These are phyloP conservation scores for Neofusicoccum umdonicola DNA, from an alignment of 2,329 filamentous ascomycete species.

Conservation along the genomic window DNA sequence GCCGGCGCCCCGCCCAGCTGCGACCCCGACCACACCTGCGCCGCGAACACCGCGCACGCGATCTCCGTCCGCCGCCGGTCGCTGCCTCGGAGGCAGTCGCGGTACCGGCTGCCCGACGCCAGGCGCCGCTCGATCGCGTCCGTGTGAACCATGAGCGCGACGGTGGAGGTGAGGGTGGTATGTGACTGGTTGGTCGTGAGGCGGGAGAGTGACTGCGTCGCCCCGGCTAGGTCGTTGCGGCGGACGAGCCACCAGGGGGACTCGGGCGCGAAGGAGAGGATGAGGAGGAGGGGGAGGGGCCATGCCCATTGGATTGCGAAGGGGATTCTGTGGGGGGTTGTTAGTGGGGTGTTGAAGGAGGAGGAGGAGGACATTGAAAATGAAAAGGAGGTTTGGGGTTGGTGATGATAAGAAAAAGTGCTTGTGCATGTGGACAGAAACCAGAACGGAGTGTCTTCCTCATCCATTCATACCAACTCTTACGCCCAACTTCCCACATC, in stretches of 20 bases:
- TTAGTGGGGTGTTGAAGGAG: not conserved
- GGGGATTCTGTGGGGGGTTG: slow-evolving; percentile 44
- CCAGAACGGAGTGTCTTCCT: no score
- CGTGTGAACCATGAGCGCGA: slow-evolving; percentile 88
- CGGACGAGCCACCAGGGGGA: slow-evolving; percentile 74
- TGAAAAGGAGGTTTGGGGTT: no score
- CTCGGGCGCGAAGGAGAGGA: slow-evolving; percentile 66
- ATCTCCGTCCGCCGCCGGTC: slow-evolving; percentile 76
- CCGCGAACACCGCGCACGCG: slow-evolving; percentile 50
- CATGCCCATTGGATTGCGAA: slow-evolving; percentile 75
- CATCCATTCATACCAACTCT: no score
- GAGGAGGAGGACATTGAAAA: no score
- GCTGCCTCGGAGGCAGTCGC: slow-evolving; percentile 76
- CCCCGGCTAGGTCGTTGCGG: slow-evolving; percentile 59
- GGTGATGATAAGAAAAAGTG: no score
- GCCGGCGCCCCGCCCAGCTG: slow-evolving; percentile 45
- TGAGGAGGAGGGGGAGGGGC: slow-evolving; percentile 64
- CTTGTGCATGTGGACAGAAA: no score
- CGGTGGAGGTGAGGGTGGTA: slow-evolving; percentile 48
- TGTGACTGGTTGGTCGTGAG: slow-evolving; percentile 52
- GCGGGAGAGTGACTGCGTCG: slow-evolving; percentile 62
- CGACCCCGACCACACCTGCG: slow-evolving; percentile 44
- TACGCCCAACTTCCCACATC: no score
- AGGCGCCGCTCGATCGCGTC: slow-evolving; percentile 74
- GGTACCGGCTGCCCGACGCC: slow-evolving; percentile 67